Evolutionary conservation across 2,329 filamentous ascomycete genomes (phyloP).

Genomic region (Neofusicoccum sp.): DNA sequence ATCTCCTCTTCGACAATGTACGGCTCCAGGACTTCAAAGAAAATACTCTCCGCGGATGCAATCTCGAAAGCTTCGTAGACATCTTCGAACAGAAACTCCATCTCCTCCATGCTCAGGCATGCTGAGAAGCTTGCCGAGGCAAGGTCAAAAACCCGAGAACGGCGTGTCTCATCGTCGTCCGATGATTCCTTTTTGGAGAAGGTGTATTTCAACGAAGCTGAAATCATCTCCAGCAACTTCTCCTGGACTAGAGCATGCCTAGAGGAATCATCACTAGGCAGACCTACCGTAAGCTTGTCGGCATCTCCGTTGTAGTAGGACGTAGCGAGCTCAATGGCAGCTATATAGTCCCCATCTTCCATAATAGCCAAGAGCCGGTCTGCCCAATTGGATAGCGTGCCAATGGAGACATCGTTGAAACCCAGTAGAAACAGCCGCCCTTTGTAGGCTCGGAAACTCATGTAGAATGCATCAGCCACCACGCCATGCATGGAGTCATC

Average conservation of each 20-base stretch:
- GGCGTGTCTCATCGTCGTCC: slow-evolving; percentile 52
- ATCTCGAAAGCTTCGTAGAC: slow-evolving; percentile 91
- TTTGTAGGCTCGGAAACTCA: slow-evolving; percentile 97
- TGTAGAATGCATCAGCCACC: slow-evolving; percentile 94
- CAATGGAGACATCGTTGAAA: slow-evolving; percentile 91
- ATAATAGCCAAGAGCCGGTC: slow-evolving; percentile 91
- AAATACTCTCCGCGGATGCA: slow-evolving; percentile 69
- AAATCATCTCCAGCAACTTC: slow-evolving; percentile 90
- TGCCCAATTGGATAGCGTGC: slow-evolving; percentile 94
- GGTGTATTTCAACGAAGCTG: slow-evolving; percentile 85
- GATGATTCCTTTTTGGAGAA: slow-evolving; percentile 66
- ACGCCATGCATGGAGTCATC: slow-evolving; percentile 92
- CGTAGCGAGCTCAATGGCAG: slow-evolving; percentile 85
- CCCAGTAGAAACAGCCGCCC: slow-evolving; percentile 88
- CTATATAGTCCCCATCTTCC: slow-evolving; percentile 95
- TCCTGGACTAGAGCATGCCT: slow-evolving; percentile 83
- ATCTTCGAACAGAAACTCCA: slow-evolving; percentile 86
- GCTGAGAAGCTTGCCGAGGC: slow-evolving; percentile 82
- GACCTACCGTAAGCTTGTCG: slow-evolving; percentile 91
- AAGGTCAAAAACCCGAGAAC: slow-evolving; percentile 70
- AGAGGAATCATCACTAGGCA: slow-evolving; percentile 78
- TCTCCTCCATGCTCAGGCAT: slow-evolving; percentile 74
- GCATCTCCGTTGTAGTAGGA: slow-evolving; percentile 88
- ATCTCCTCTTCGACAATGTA: slow-evolving; percentile 82
- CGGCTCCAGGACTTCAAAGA: slow-evolving; percentile 85